These are phyloP conservation scores for Citrus sinensis DNA, from an alignment of 345 rosid genomes.

Conservation along the genomic window DVS_A1.0 CM039169.1:27065501-27066000, in stretches of 20 bases:
- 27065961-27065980: no score
- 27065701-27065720: conserved; percentile 17
- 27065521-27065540: conserved; percentile 22
- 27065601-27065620: conserved; percentile 8
- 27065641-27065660: conserved; percentile 23
- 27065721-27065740: conserved; percentile 22
- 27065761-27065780: conserved; percentile 1
- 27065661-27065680: conserved; percentile 20
- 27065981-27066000: no score
- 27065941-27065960: no score
- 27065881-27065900: no score
- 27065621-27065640: conserved; percentile 16
- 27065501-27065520: conserved; percentile 1
- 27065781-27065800: neutral
- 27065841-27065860: no score
- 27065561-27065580: conserved; percentile 14
- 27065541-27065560: conserved; percentile 14
- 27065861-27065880: no score
- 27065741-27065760: conserved; percentile 7
- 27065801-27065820: no score
- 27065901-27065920: no score
- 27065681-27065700: conserved; percentile 22
- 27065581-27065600: conserved; percentile 11
- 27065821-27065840: no score
- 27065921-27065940: no score